Base-by-base conservation (phyloP, 352 stramenopile genomes). In the Phytophthora sansomeana region DNA sequence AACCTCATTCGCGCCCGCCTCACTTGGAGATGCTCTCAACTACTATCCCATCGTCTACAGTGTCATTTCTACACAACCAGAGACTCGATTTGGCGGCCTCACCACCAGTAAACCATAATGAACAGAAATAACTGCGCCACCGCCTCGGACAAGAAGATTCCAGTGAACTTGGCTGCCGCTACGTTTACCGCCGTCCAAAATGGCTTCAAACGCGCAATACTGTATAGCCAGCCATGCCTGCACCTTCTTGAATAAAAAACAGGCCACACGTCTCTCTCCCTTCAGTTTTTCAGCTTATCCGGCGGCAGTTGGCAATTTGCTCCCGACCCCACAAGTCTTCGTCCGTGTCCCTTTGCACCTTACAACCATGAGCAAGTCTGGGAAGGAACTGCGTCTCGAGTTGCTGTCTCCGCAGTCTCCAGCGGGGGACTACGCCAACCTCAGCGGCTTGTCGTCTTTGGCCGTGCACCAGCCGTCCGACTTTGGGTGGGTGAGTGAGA, bases 401-500 rank as follows among this genome's bases (percentile, higher is more conserved):
- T 36, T 74, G 14, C 21, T 73, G 47, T n/a, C n/a, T n/a, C 29
- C 50, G 13, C 16, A 33, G 46, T 53, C 36, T 10, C 39, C 53
- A 3, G 6, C 19, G 21, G 67, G 10, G 28, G 62, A 75, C 36
- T 64, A 64, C 39, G 32, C 33, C 13, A n/a, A 49, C 7, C 30
- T 43, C 7, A 59, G 30, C 35, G 59, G 33, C n/a, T 42, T 53
- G 10, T 56, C n/a, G n/a, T n/a, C n/a, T n/a, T n/a, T n/a, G n/a
- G 58, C 67, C n/a, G 55, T 72, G 41, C 57, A 63, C 19, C 48
- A 55, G 29, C 41, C 44, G 2, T 16, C 42, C n/a, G 62, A 61
- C 39, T 54, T 49, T 17, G 68, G 57, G 2, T 77, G 69, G 69
- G 63, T 70, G 17, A 63, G 48, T 13, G 71, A 78, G 46, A 74